These are phyloP conservation scores for Phaeomoniella chlamydospora DNA, from an alignment of 2,329 filamentous ascomycete species.

Conservation along the genomic window DNA sequence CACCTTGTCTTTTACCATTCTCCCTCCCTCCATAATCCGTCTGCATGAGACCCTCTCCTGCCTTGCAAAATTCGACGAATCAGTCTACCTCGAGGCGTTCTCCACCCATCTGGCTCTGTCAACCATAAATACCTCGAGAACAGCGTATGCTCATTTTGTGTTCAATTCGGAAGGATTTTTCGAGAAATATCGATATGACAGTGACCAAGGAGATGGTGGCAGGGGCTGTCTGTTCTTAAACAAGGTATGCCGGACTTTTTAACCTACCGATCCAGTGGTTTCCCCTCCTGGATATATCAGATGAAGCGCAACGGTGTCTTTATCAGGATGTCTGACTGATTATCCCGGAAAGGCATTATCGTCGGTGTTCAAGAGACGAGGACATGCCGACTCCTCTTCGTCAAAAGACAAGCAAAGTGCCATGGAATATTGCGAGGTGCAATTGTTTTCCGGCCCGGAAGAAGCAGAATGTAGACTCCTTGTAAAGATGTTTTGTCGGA, in stretches of 20 bases:
- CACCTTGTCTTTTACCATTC: slow-evolving; percentile 36
- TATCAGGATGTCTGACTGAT: slow-evolving; percentile 1
- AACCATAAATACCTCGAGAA: slow-evolving; percentile 47
- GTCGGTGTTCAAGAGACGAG: slow-evolving; percentile 47
- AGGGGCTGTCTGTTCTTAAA: slow-evolving; percentile 1
- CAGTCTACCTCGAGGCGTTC: slow-evolving; percentile 46
- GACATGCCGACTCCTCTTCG: too few species aligned
- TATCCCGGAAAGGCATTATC: slow-evolving; percentile 31
- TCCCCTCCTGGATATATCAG: too few species aligned
- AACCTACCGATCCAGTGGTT: too few species aligned
- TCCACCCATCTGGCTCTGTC: slow-evolving; percentile 41
- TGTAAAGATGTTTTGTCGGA: slow-evolving; percentile 47
- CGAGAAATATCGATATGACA: slow-evolving; percentile 31
- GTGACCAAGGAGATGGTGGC: background rate
- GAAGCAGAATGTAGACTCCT: slow-evolving; percentile 46
- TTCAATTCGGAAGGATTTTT: slow-evolving; percentile 42
- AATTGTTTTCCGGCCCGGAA: slow-evolving; percentile 39
- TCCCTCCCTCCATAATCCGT: slow-evolving; percentile 38
- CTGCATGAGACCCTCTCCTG: slow-evolving; percentile 47
- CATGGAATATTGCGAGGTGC: slow-evolving; percentile 48
- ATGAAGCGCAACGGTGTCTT: background rate
- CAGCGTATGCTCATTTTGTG: slow-evolving; percentile 46
- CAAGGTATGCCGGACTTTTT: slow-evolving; percentile 1
- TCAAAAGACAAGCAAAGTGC: slow-evolving; percentile 42
- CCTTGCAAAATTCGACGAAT: slow-evolving; percentile 49